Percentiles rank a stretch among this genome's conserved stretches.
Evolutionary conservation across 352 stramenopile genomes (phyloP).

Genomic region (Pythium phragmitis): DNA sequence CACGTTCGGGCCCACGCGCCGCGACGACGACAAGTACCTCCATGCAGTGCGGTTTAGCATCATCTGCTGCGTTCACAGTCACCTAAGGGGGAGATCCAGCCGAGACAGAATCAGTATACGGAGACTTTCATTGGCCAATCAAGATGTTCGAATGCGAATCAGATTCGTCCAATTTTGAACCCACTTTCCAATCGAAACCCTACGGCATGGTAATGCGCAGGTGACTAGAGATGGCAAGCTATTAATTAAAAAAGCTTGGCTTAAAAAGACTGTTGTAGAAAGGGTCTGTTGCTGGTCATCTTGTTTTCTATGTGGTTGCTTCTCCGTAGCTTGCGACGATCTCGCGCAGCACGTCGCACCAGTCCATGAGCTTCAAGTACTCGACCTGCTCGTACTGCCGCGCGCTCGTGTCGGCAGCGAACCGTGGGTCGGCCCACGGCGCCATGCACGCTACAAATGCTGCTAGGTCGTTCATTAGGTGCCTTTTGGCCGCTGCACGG

Average conservation of each 20-base stretch:
- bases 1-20: conserved; percentile 3
- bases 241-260: too few relatives aligned
- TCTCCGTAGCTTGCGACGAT: background rate
- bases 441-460: background rate
- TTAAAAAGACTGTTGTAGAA: too few relatives aligned
- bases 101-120: too few relatives aligned
- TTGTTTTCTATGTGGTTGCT: background rate
- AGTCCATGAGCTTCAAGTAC: conserved; percentile 15
- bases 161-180: background rate
- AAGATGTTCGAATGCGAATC: background rate
- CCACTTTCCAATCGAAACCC: too few relatives aligned
- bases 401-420: background rate
- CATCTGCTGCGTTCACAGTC: background rate
- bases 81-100: too few relatives aligned
- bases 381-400: background rate
- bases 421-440: conserved; percentile 10
- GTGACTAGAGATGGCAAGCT: too few relatives aligned
- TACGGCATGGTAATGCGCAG: too few relatives aligned
- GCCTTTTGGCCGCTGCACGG: background rate
- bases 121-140: background rate
- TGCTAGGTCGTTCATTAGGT: background rate
- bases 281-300: background rate
- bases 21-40: conserved; percentile 44
- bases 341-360: conserved; percentile 9
- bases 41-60: conserved; percentile 57